Base-by-base conservation (phyloP, 139 green algal species). In the Tetratostichococcus sp. region DNA sequence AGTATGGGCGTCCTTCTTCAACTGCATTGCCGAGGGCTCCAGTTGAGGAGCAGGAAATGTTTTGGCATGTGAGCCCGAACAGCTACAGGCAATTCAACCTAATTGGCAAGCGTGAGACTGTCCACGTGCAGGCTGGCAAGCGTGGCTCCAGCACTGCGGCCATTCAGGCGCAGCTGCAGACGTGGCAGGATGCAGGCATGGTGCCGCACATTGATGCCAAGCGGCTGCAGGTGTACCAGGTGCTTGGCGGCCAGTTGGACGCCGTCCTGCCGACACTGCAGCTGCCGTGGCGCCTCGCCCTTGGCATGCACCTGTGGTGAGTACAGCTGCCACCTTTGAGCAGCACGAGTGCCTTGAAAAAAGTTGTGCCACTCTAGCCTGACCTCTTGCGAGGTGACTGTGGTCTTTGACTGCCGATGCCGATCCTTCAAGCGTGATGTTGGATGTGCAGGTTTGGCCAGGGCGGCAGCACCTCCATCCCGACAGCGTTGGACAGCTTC, bases 201-300 rank as follows among this genome's bases (percentile, higher is more conserved):
- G 23, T 70, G 11, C 39, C 66, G 1, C 69, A 79, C 79, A 82
- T 97, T 4, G 65, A 77, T 4, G 25, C 50, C 0, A 80, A 83
- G 30, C 72, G 84, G 62, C 43, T 85, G 39, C 67, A 77, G 1
- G 69, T 93, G 4, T 95, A 92, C 67, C 69, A 70, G 32, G 84
- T 97, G 71, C 83, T 97, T 35, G 84, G 83, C 1, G 92, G 92
- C 0, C 62, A 89, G 8, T 57, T 88, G 67, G 57, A 88, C 16
- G 79, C 82, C 11, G 83, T 88, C 17, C 73, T 77, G 30, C 67
- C 74, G 1, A 34, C 59, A 0, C 39, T 93, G 70, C 8, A 65
- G 5, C 79, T 97, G 2, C 93, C 94, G 76, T 97, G 93, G 93
- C 86, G 92, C n/a, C 83, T 87, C 31, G 81, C 86, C 28, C 80